These are phyloP conservation scores for Dryadomyces quercivorus DNA, from an alignment of 2,329 filamentous ascomycete genomes.

Conservation along the genomic window DNA sequence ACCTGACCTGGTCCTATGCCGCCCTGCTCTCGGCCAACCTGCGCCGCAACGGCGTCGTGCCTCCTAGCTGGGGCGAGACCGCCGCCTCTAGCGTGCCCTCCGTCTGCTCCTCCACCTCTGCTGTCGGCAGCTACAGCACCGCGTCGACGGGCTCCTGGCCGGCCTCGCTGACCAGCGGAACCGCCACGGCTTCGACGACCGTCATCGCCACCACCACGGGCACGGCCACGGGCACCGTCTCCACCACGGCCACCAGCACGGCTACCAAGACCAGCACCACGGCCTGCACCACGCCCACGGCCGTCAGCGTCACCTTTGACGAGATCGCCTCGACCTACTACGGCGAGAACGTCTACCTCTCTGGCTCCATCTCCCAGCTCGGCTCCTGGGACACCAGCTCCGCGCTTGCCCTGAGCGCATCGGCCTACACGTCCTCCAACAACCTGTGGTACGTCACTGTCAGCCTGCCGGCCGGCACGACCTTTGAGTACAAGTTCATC, in stretches of 20 bases:
- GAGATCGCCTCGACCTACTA: conserved; percentile 42
- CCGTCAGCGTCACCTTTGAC: conserved; percentile 43
- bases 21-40: conserved; percentile 52
- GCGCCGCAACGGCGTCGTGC: conserved; percentile 41
- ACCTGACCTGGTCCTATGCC: conserved; percentile 65
- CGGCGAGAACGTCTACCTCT: conserved; percentile 54
- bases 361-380: conserved; percentile 46
- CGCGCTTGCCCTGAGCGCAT: conserved; percentile 30
- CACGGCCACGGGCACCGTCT: background rate
- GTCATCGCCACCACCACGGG: conserved; percentile 25
- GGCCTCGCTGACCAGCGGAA: conserved; percentile 17
- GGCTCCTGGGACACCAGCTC: conserved; percentile 47
- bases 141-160: conserved; percentile 13
- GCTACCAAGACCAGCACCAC: background rate
- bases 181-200: background rate
- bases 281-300: conserved; percentile 34
- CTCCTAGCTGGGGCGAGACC: conserved; percentile 35
- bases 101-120: conserved; percentile 33
- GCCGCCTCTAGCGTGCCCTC: conserved; percentile 26
- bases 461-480: conserved; percentile 38
- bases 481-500: conserved; percentile 47
- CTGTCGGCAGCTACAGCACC: conserved; percentile 37
- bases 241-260: background rate
- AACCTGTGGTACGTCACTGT: conserved; percentile 50
- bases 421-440: conserved; percentile 42